Evolutionary conservation across 495 filamentous ascomycete genomes (phyloP), one percentile per base, ranked within the genome.

Genomic region (Clohesyomyces aquaticus): DNA sequence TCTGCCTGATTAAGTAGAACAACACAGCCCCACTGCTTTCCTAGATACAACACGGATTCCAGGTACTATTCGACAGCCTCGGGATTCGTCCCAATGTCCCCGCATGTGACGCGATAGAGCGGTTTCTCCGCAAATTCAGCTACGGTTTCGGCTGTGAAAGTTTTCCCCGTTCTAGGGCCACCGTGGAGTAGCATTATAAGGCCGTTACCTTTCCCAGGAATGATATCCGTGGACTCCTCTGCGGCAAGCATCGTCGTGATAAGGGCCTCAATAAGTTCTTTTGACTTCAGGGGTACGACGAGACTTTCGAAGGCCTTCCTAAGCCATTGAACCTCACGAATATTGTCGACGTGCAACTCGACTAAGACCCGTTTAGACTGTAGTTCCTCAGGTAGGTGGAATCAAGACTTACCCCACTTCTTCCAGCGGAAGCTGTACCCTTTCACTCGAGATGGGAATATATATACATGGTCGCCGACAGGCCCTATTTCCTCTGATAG

Each of bases 1-100:
- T 90, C 87, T 27, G 82, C 84, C 72, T 90, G 86, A 56, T 89
- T 87, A 0, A 90, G 76, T 0, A 85, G 74, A 0, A 84, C 68
- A 42, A 83, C 74, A 25, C 77, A 76, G 63, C 73, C 66, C 75
- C 75, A 77, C n/a, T 64, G 56, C 11, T 67, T 73, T 23, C 68
- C 71, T 46, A 77, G 63, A 27, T 76, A 64, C 2, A 77, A 65
- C 10, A 73, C 67, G 12, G 59, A 66, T 29, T 75, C 58, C 11
- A 77, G 65, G 38, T 71, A 69, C 19, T 48, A 47, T 25, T 70
- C 67, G 10, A 67, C 59, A 4, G 42, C 27, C 16, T 57, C 45
- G 9, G 67, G 46, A 4, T 66, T 42, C 1, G 56, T 67, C 2
- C 67, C 65, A 25, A 69, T 52, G 29, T 70, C 63, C 1, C 51